These are phyloP conservation scores for Phytophthora syringae DNA, from an alignment of 352 stramenopile genomes.

Conservation along the genomic window DNA sequence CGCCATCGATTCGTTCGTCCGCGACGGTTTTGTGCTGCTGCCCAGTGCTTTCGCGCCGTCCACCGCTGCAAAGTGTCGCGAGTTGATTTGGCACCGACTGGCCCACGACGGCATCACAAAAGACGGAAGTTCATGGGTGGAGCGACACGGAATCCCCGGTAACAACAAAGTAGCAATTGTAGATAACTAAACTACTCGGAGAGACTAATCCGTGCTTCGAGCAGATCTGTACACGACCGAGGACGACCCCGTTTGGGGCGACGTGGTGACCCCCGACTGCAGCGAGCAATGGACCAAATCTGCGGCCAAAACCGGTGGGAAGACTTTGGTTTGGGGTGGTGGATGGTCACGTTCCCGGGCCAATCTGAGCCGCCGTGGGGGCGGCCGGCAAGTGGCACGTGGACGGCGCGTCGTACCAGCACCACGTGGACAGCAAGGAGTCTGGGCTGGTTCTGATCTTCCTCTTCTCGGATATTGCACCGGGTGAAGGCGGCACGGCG, in stretches of 20 bases:
- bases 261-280: conserved; percentile 56
- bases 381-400: conserved; percentile 84
- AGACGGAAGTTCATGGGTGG: conserved; percentile 59
- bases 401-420: conserved; percentile 77
- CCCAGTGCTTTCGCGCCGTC: conserved; percentile 53
- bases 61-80: conserved; percentile 48
- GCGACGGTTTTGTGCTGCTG: conserved; percentile 78
- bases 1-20: conserved; percentile 60
- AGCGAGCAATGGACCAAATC: conserved; percentile 70
- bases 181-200: background rate
- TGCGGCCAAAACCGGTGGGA: conserved; percentile 70
- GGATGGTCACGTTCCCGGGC: conserved; percentile 83
- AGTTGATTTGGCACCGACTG: conserved; percentile 54
- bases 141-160: conserved; percentile 66
- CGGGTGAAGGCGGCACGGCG: conserved; percentile 70
- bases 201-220: background rate
- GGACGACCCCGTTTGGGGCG: conserved; percentile 49
- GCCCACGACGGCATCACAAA: conserved; percentile 42
- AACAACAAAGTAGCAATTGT: background rate
- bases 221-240: conserved; percentile 56
- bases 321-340: conserved; percentile 82
- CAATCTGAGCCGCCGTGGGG: conserved; percentile 60
- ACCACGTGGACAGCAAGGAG: conserved; percentile 73
- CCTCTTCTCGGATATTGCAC: conserved; percentile 76
- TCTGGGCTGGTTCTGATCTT: conserved; percentile 84